Conservation (phyloP, 2,329 filamentous ascomycete species). For the Atkinsonella texensis region DNA sequence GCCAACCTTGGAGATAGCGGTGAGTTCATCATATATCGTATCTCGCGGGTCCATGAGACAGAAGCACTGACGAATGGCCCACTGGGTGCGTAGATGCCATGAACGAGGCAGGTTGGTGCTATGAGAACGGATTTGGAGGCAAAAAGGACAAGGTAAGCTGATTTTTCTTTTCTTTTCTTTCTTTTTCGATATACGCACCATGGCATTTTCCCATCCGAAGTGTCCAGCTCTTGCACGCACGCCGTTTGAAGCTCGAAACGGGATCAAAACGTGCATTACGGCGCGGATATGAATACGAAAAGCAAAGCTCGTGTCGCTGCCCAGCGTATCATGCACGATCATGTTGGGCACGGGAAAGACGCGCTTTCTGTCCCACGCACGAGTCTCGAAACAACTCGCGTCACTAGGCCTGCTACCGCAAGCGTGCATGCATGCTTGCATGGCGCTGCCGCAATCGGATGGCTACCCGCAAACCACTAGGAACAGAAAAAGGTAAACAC, state of each 20-base stretch:
- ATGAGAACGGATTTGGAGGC: slow-evolving; percentile 89
- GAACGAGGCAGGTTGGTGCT: slow-evolving; percentile 96
- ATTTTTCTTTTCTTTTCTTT: background rate
- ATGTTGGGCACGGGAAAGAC: background rate
- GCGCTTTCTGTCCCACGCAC: background rate
- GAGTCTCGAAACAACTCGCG: background rate
- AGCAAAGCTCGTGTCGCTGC: background rate
- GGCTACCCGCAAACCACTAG: background rate
- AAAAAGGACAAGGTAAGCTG: slow-evolving; percentile 92
- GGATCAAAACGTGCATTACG: background rate
- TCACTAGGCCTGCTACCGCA: background rate
- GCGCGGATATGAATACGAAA: background rate
- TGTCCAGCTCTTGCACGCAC: no score
- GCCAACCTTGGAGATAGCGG: slow-evolving; percentile 87
- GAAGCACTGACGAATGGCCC: background rate
- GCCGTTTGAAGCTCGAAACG: background rate
- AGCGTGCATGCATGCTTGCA: background rate
- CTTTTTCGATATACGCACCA: no score
- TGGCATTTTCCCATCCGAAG: no score
- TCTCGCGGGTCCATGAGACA: background rate
- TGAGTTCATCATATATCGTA: slow-evolving; percentile 24
- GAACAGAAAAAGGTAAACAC: background rate
- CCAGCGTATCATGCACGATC: background rate
- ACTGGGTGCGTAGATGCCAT: slow-evolving; percentile 58
- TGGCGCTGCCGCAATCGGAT: background rate